A percentile compares a stretch with the other conserved stretches of the same genome.
These are phyloP conservation scores for Coleophoma eucalyptorum DNA, from an alignment of 2,329 filamentous ascomycete species.

Conservation along the genomic window DNA sequence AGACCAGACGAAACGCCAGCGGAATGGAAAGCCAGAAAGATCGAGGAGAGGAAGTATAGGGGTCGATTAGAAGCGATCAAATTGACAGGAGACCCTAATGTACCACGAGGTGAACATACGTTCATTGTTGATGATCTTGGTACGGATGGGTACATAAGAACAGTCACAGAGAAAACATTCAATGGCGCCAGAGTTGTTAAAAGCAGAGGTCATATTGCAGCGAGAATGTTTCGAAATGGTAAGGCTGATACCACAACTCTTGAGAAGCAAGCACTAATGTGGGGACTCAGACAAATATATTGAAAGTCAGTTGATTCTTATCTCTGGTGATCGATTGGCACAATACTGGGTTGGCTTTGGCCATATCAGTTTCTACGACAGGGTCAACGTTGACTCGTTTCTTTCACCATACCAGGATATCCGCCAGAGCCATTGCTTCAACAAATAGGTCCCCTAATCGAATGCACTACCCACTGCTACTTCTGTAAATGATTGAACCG, in stretches of 20 bases:
- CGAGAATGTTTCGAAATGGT: slow-evolving; percentile 69
- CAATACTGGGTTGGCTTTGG: slow-evolving; percentile 72
- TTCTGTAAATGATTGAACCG: too few relatives aligned
- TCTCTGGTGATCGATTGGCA: slow-evolving; percentile 73
- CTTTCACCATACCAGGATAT: slow-evolving; percentile 16
- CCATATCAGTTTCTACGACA: slow-evolving; percentile 57
- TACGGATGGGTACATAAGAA: slow-evolving; percentile 56
- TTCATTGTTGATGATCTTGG: slow-evolving; percentile 80
- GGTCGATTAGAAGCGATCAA: slow-evolving; percentile 82
- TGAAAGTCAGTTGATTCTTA: slow-evolving; percentile 70
- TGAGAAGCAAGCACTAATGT: too few relatives aligned
- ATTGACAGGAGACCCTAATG: slow-evolving; percentile 85
- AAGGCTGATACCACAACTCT: slow-evolving; percentile 30
- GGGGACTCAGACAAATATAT: slow-evolving; percentile 63
- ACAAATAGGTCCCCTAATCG: too few relatives aligned
- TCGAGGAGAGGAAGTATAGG: slow-evolving; percentile 47
- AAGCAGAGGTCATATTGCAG: slow-evolving; percentile 75
- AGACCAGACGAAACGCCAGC: slow-evolving; percentile 38
- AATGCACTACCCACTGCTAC: too few relatives aligned
- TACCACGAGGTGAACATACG: slow-evolving; percentile 80
- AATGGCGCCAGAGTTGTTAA: slow-evolving; percentile 69
- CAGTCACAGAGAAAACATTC: slow-evolving; percentile 66
- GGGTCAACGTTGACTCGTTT: slow-evolving; percentile 55
- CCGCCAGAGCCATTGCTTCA: too few relatives aligned
- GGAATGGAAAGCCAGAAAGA: slow-evolving; percentile 41